Base-by-base conservation (phyloP, 164 flowering plant genomes). In the Sedum album region DNA sequence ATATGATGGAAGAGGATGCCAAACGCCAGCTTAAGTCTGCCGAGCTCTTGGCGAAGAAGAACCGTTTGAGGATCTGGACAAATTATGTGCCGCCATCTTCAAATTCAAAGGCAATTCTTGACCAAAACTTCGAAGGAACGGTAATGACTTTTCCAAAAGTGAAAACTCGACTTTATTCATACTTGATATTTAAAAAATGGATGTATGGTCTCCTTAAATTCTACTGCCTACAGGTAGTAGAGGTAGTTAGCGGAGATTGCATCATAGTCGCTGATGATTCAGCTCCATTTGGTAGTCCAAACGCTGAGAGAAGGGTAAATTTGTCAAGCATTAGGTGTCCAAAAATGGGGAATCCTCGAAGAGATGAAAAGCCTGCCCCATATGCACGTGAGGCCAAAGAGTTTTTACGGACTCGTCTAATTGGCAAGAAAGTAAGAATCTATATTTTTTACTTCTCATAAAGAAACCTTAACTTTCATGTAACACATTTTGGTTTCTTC, bases 201-300 rank as follows among this genome's bases (percentile, higher is more conserved):
- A 4, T 25, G 4, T n/a, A 33, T 15, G 39, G 4, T 31, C 26
- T 48, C 20, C 53, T 25, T 15, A 21, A 57, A 5, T 75, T 14
- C 4, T 13, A 48, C 42, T 60, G 42, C 71, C 30, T 70, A 23
- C 79, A 94, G 99, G 99, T 94, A 10, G 92, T 94, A 63, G 99
- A 94, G 79, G 94, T 91, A 83, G 96, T 88, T 23, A 94, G 97
- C 79, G 99, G 96, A 23, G 99, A 91, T 67, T 94, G 99, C 73
- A 57, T 94, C 66, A 76, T 89, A 76, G 94, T 94, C 13, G 99
- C 99, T 51, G 97, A 94, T 79, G 99, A 94, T 77, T 73, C 96
- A 57, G 57, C 84, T 62, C 96, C 96, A 49, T 94, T 68, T 73
- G 99, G 99, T 33, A 89, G 87, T 75, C 91, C 96, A 60, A 66